Conservation (phyloP, 176 grass and related monocot species). For the Musa schizocarpa region DNA sequence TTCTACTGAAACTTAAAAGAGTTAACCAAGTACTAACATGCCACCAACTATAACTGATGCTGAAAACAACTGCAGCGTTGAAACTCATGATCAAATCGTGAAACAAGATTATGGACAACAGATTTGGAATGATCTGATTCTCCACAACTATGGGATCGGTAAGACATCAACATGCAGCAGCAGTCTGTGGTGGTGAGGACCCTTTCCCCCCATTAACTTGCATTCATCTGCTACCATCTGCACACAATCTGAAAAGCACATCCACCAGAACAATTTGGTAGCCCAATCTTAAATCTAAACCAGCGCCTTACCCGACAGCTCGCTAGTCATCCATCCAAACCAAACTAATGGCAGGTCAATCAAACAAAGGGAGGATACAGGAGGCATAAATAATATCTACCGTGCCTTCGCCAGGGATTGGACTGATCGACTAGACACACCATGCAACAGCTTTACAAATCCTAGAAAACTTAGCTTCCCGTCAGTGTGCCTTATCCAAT, state of each 20-base stretch:
- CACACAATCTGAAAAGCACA: not conserved
- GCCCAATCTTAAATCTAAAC: not conserved
- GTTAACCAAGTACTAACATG: not conserved
- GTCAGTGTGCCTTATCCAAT: conserved; percentile 76
- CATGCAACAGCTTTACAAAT: conserved; percentile 81
- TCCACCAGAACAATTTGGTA: not conserved
- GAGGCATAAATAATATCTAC: conserved; percentile 31
- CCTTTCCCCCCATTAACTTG: not conserved
- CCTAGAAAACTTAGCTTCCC: conserved; percentile 77
- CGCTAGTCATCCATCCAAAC: not conserved
- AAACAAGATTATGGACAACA: not conserved
- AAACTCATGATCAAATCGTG: not conserved
- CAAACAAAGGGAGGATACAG: not conserved
- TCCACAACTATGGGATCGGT: not conserved
- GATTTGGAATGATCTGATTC: not conserved
- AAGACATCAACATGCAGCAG: not conserved
- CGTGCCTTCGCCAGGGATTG: conserved; percentile 48
- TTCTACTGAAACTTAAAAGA: not conserved
- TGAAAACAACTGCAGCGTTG: not conserved
- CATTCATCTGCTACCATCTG: not conserved
- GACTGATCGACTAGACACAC: conserved; percentile 44
- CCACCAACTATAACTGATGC: not conserved
- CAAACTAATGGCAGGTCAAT: not conserved
- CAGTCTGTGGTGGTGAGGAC: not conserved
- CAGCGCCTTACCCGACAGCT: not conserved